Evolutionary conservation across 2,329 filamentous ascomycete genomes (phyloP), one percentile per base, ranked within the genome.

Genomic region (Madurella mycetomatis): DNA sequence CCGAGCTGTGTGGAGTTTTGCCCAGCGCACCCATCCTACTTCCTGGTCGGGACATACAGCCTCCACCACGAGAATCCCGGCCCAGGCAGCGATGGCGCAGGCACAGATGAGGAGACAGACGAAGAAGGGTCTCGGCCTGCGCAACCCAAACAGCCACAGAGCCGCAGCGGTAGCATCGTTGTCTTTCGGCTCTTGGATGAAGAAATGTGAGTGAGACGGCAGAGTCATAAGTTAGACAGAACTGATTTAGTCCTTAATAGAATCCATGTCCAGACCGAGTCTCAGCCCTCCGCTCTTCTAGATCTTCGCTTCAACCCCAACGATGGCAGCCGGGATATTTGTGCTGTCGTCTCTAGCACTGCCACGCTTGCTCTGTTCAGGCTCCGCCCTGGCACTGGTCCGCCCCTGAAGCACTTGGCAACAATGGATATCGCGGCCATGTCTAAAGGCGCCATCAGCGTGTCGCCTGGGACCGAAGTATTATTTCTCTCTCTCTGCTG

Each of bases 31-130:
- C 80, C 82, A 0, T 72, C 83, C 0, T 82, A 86, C 65, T 85
- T 95, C 61, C 76, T 95, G 0, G 80, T 96, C 46, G 92, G 92
- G 40, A 96, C 92, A 1, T 96, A 96, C 70, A 82, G 87, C 58
- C 78, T 96, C 30, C 76, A 90, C 58, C 77, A 78, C 56, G 64
- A 65, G 11, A 49, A 12, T n/a, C 13, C 39, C 25, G 43, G 12
- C 3, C 7, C 2, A 13, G 11, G 12, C 40, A 64, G 65, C 13
- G 54, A 51, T 34, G 49, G 56, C n/a, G 56, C 58, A 19, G 40
- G 64, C 18, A 56, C 60, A 13, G 62, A 66, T 19, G 62, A 57
- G 5, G 54, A 59, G 15, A 63, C 62, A 3, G 64, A 68, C 31
- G 59, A 64, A 8, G 52, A 62, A 1, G 57, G 53, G 31, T 56